Evolutionary conservation across 495 filamentous ascomycete genomes (phyloP).

Genomic region (Aspergillus wentii): DNA sequence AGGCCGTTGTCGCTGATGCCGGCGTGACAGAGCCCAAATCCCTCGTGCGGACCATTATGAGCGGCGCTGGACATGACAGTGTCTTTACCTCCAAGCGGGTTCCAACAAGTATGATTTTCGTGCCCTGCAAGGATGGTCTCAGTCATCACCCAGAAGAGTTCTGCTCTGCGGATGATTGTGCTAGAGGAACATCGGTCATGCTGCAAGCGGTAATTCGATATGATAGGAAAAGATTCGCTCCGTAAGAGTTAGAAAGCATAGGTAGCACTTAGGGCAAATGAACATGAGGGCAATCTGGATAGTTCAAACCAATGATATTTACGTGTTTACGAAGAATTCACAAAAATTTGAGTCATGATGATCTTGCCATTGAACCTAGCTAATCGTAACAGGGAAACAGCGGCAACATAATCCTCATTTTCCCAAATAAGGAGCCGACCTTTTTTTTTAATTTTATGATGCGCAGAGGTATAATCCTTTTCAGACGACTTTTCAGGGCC

Average conservation of each 20-base stretch:
- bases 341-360: conserved; percentile 19
- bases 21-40: conserved; percentile 37
- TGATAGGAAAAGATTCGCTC: conserved; percentile 43
- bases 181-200: conserved; percentile 58
- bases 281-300: too few species aligned
- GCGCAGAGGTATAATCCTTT: conserved; percentile 23
- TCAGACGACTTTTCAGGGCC: conserved; percentile 15
- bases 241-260: conserved; percentile 2
- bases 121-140: conserved; percentile 59
- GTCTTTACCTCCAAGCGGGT: conserved; percentile 56
- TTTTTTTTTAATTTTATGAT: conserved; percentile 25
- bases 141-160: conserved; percentile 63
- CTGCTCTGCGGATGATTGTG: conserved; percentile 56
- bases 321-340: not conserved
- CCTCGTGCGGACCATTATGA: conserved; percentile 46
- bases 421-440: too few species aligned
- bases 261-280: too few species aligned
- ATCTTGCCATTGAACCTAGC: conserved; percentile 30
- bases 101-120: conserved; percentile 65
- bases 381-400: conserved; percentile 24
- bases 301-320: too few species aligned
- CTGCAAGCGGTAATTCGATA: conserved; percentile 56
- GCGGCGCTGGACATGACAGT: conserved; percentile 60
- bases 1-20: conserved; percentile 43
- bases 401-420: conserved; percentile 23